Evolutionary conservation across 805 yeast species (phyloP), one percentile per base, ranked within the genome.

Genomic region (Pichia ethanolica): DNA sequence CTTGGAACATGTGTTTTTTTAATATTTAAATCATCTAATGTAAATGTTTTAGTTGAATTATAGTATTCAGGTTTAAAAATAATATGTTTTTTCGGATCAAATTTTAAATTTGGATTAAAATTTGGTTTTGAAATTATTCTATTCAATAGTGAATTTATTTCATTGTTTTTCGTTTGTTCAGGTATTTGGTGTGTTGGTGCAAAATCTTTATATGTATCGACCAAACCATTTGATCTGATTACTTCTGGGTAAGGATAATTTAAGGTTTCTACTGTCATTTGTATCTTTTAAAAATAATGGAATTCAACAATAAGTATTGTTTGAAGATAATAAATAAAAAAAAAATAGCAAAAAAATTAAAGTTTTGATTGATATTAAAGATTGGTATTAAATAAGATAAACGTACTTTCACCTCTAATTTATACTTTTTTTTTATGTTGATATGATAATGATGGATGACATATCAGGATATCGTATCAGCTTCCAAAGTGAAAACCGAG

Each of bases 61-160:
- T 58, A 71, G 53, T 63, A 63, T 42, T 69, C 71, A 47, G 68
- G 70, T 33, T 39, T 32, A 32, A 33, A 37, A 12, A 37, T 58
- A 49, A 57, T 72, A 76, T 66, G 42, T 50, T 58, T 62, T 12
- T 54, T 50, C 1, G 74, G 69, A 53, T 72, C 74, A 45, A 73
- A 73, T 14, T 53, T 43, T 7, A 67, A 47, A n/a, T 53, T 33
- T 27, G 67, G 65, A 35, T 64, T 56, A 32, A 61, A 56, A 42
- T 49, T 45, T 45, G 67, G 57, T 47, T 54, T 44, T 41, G 60
- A 39, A 45, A 51, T 51, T 46, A 64, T 39, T 35, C 48, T 50
- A 1, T 51, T 44, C 1, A 63, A 45, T 10, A 64, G 46, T 3
- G 45, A 26, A 7, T 49, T 48, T 5, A 64, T 51, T 47, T 63